phyloP scores from a whole-genome alignment of 768 basidiomycete genomes.

The Solioccasus polychromus region DNA sequence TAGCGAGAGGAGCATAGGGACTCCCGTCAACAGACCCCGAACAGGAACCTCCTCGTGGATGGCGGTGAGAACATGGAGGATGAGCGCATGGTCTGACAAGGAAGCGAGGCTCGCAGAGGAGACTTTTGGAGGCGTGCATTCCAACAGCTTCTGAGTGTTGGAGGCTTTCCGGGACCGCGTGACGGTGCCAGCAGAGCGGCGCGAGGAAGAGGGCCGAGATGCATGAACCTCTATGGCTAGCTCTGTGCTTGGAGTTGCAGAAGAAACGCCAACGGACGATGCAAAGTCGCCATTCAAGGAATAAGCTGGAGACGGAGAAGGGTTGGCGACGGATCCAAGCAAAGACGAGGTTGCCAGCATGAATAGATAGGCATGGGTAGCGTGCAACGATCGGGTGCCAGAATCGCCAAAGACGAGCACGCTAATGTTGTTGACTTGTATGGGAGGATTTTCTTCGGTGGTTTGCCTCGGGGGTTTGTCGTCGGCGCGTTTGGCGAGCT shows the following conservation, averaged over 20 bases:
- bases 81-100: slow-evolving; percentile 70
- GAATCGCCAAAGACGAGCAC: slow-evolving; percentile 55
- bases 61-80: slow-evolving; percentile 62
- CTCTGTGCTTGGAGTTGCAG: slow-evolving; percentile 33
- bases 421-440: slow-evolving; percentile 45
- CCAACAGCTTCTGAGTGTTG: slow-evolving; percentile 50
- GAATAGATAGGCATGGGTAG: slow-evolving; percentile 77
- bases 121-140: slow-evolving; percentile 42
- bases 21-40: slow-evolving; percentile 68
- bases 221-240: slow-evolving; percentile 21
- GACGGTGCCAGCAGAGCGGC: slow-evolving; percentile 47
- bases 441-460: slow-evolving; percentile 45
- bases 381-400: slow-evolving; percentile 71
- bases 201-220: slow-evolving; percentile 37
- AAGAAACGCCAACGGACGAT: slow-evolving; percentile 27
- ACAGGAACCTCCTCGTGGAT: slow-evolving; percentile 74
- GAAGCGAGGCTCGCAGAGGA: slow-evolving; percentile 52
- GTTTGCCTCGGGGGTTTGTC: slow-evolving; percentile 44
- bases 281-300: slow-evolving; percentile 30
- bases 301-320: slow-evolving; percentile 41
- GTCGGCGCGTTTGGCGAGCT: slow-evolving; percentile 61
- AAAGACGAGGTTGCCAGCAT: slow-evolving; percentile 70
- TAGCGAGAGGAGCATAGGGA: slow-evolving; percentile 85
- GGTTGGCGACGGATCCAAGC: slow-evolving; percentile 46
- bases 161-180: slow-evolving; percentile 59